phyloP scores from a whole-genome alignment of 2,329 filamentous ascomycete genomes.

The Beauveria varroae region DNA sequence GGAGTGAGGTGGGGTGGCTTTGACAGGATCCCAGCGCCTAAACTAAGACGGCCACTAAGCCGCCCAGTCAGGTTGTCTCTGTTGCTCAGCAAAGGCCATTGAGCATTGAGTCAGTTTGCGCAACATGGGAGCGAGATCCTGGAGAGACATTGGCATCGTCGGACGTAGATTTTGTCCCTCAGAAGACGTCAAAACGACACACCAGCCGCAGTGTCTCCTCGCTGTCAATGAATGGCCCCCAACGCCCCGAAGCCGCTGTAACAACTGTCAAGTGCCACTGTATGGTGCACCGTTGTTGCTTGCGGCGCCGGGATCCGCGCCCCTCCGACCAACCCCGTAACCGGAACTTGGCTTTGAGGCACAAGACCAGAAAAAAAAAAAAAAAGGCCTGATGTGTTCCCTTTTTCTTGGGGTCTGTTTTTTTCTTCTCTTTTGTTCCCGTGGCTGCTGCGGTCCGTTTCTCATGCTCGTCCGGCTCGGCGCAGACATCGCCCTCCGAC shows the following conservation, averaged over 20 bases:
- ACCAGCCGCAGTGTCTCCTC: not conserved
- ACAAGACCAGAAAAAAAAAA: not conserved
- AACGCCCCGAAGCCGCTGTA: not conserved
- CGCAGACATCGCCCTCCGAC: not conserved
- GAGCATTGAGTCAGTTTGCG: not conserved
- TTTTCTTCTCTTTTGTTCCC: not conserved
- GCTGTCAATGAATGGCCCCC: no score
- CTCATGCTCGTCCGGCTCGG: not conserved
- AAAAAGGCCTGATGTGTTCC: not conserved
- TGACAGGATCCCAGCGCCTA: not conserved
- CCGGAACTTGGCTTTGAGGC: slow-evolving; percentile 1
- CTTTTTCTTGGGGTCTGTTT: not conserved
- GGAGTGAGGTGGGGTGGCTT: not conserved
- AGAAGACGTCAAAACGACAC: not conserved
- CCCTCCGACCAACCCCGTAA: not conserved
- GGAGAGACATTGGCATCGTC: not conserved
- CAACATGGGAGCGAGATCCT: no score
- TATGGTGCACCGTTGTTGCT: not conserved
- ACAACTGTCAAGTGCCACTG: not conserved
- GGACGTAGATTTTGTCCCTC: not conserved
- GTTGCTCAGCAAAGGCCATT: slow-evolving; percentile 1
- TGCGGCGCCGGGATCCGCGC: slow-evolving; percentile 3
- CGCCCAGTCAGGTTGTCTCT: not conserved
- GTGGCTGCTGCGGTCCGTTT: not conserved
- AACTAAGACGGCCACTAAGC: not conserved